Evolutionary conservation across 768 basidiomycete genomes (phyloP), one percentile per base, ranked within the genome.

Genomic region (Hygrophoropsis aurantiaca): DNA sequence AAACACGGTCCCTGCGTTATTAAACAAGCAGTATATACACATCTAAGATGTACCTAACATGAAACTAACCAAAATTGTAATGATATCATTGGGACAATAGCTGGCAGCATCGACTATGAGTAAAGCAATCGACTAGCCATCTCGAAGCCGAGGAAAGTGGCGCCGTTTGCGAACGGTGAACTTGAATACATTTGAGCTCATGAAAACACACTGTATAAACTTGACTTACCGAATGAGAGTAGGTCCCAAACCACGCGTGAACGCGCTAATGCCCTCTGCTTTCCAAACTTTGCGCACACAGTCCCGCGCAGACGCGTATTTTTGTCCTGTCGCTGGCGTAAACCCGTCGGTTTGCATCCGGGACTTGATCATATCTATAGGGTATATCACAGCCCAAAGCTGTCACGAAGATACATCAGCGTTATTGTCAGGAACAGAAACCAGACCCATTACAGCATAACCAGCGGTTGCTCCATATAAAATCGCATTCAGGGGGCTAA

Each of bases 291-390:
- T 87, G 26, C 83, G 79, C 25, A 90, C 82, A 54, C 91, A 94
- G 59, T 97, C 85, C 26, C 91, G 58, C 11, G 90, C 83, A 13
- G 88, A 88, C 24, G 74, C 76, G 67, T 97, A 97, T 60, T 90
- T 90, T 56, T 85, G 85, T 23, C 87, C 85, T 35, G 82, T 84
- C 13, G 83, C 72, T 3, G 82, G 68, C 10, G 81, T 75, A 65
- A 94, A 93, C 0, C 85, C 89, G 60, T 97, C 95, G 0, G 94
- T 97, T 69, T 98, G 95, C 77, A 97, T 88, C 44, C 93, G 82
- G 21, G 91, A 92, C 63, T 98, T 98, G 60, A 97, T 83, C 80
- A 97, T 90, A 67, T 97, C 94, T 66, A 94, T 87, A 13, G 93
- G 94, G 73, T 95, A 95, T 72, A 93, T 94, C 9, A 91, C 73